Conservation (phyloP, 1,284 basidiomycete genomes). For the Puccinia horiana region DNA sequence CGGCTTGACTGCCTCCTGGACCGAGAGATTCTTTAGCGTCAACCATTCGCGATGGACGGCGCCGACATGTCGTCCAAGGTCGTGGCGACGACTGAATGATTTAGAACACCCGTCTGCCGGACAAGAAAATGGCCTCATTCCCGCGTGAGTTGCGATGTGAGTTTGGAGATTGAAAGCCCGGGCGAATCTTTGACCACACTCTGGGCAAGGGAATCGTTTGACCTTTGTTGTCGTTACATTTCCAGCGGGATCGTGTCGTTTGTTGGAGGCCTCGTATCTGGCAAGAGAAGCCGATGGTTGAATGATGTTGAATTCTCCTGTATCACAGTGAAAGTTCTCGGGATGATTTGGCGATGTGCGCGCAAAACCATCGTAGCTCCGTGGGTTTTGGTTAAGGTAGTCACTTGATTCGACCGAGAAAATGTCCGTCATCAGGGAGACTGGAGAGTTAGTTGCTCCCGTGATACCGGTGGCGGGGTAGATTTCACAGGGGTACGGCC, state of each 20-base stretch:
- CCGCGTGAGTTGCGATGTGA: slow-evolving; percentile 84
- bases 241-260: not conserved
- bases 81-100: slow-evolving; percentile 85
- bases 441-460: not conserved
- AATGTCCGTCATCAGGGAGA: not conserved
- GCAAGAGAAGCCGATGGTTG: not conserved
- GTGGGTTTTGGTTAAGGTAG: not conserved
- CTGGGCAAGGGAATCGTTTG: slow-evolving; percentile 18
- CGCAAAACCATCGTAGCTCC: not conserved
- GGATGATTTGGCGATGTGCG: not conserved
- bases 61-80: slow-evolving; percentile 77
- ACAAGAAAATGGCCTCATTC: slow-evolving; percentile 79
- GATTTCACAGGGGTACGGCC: not conserved
- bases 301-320: not conserved
- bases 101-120: slow-evolving; percentile 76
- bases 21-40: slow-evolving; percentile 51
- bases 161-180: slow-evolving; percentile 88
- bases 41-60: slow-evolving; percentile 68
- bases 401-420: not conserved
- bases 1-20: slow-evolving; percentile 52
- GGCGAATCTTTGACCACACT: slow-evolving; percentile 64
- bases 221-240: not conserved
- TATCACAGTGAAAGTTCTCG: not conserved
- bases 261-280: not conserved
- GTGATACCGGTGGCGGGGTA: not conserved